Base-by-base conservation (phyloP, 352 stramenopile species). In the Globisporangium rhizosaccharum region DNA sequence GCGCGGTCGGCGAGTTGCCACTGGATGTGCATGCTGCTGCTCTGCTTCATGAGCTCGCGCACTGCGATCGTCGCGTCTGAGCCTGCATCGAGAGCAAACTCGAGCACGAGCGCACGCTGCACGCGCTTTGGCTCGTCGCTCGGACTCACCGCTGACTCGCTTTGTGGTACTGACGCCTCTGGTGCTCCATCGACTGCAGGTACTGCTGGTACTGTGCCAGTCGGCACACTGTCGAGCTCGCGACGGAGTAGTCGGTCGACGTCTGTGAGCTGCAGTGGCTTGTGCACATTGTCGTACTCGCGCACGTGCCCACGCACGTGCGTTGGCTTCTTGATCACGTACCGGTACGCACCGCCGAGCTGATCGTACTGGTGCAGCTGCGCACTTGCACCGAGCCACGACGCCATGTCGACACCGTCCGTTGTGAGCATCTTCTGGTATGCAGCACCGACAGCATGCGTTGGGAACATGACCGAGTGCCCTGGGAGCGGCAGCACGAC, bases 31-130 rank as follows among this genome's bases (percentile, higher is more conserved):
- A 81, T 70, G 53, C 73, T 97, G 75, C 68, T 98, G 73, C 68
- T 97, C 68, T 87, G 84, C 71, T 98, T 98, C 63, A 97, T 96
- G 12, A 99, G 69, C 68, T 99, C 96, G 56, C 96, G 83, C 49
- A 99, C 73, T 9, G 90, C 93, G 62, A 98, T 96, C 15, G 92
- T 98, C 12, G 95, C 96, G 75, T 99, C 79, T 2, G 73, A 85
- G 23, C 74, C 77, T 49, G 82, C 82, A 18, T 75, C 73, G 30
- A 90, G 65, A 28, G 73, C 72, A 48, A 90, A 90, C 49, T 81
- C 69, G 10, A 92, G 70, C 28, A 85, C 63, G 25, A 87, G 60
- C 28, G 72, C 76, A 17, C 76, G 70, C 41, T 79, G 56, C 36
- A 46, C 20, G 25, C 41, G 50, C 30, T 66, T 46, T 5, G 41